Percentiles rank a stretch among this genome's conserved stretches.
These are phyloP conservation scores for Quercus suber DNA, from an alignment of 306 rosid species.

Conservation along the genomic window DNA sequence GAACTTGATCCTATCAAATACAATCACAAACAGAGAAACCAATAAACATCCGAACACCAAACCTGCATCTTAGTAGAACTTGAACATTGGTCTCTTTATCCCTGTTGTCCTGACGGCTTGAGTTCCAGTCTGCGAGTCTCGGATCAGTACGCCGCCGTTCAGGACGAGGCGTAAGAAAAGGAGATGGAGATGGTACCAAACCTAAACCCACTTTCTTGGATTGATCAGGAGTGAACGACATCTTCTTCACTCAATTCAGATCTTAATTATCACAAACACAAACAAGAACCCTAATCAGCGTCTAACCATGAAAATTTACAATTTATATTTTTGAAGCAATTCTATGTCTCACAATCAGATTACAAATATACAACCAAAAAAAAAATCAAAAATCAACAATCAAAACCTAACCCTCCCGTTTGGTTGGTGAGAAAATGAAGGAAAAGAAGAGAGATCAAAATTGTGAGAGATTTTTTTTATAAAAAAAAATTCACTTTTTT, in stretches of 20 bases:
- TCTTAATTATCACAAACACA: background rate
- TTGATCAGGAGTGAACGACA: constrained; percentile 78
- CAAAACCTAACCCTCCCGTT: no score
- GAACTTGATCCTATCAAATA: background rate
- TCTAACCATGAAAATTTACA: background rate
- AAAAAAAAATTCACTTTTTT: background rate
- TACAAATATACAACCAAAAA: background rate
- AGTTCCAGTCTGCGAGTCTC: constrained; percentile 51
- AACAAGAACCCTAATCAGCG: constrained; percentile 1
- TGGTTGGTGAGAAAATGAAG: no score
- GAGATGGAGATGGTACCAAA: constrained; percentile 62
- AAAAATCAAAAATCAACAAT: background rate
- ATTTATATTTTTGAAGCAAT: no score
- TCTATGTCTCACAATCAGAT: background rate
- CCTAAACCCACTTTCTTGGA: constrained; percentile 73
- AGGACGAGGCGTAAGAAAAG: constrained; percentile 88
- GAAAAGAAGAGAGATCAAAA: no score
- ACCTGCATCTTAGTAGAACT: constrained; percentile 97
- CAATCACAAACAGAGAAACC: background rate
- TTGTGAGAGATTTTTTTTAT: background rate
- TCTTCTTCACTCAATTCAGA: constrained; percentile 17
- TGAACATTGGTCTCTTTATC: constrained; percentile 79
- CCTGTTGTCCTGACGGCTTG: constrained; percentile 55
- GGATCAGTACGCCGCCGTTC: constrained; percentile 72
- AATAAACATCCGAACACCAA: background rate